Evolutionary conservation across 177 flowering plant genomes (phyloP).

Genomic region (Vitis hybrid): DNA sequence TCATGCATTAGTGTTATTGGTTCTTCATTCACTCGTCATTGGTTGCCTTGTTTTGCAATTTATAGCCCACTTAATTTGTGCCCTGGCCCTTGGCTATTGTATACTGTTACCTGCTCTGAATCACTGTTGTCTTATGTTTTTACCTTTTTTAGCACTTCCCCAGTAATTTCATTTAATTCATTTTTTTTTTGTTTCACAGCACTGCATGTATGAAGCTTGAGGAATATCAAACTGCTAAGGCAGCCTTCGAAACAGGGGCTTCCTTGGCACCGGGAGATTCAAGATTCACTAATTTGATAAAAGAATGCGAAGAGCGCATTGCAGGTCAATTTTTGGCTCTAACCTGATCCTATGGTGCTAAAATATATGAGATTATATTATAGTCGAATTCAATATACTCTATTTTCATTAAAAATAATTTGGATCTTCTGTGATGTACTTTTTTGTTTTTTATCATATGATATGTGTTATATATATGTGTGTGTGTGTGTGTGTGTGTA

Average conservation of each 20-base stretch:
- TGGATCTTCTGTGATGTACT: not conserved
- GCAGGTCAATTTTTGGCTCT: conserved; percentile 45
- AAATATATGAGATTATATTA: not conserved
- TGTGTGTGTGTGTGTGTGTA: too few relatives aligned
- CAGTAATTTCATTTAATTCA: not conserved
- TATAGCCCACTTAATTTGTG: not conserved
- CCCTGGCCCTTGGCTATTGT: not conserved
- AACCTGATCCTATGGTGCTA: not conserved
- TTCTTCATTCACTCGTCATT: not conserved
- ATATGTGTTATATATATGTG: not conserved
- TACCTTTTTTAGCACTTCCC: not conserved
- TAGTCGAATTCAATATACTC: not conserved
- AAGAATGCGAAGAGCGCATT: conserved; percentile 77
- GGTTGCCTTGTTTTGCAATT: not conserved
- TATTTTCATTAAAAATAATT: not conserved
- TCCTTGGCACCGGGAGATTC: conserved; percentile 58
- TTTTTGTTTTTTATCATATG: not conserved
- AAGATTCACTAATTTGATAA: conserved; percentile 67
- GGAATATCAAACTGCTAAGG: conserved; percentile 89
- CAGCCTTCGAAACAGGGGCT: conserved; percentile 74
- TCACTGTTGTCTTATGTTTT: not conserved
- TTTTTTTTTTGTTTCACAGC: conserved; percentile 32
- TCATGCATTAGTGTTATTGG: not conserved
- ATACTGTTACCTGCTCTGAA: not conserved
- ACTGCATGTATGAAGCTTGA: conserved; percentile 83